phyloP scores from a whole-genome alignment of 306 rosid species.

The Cicer pinnatifidum region DNA sequence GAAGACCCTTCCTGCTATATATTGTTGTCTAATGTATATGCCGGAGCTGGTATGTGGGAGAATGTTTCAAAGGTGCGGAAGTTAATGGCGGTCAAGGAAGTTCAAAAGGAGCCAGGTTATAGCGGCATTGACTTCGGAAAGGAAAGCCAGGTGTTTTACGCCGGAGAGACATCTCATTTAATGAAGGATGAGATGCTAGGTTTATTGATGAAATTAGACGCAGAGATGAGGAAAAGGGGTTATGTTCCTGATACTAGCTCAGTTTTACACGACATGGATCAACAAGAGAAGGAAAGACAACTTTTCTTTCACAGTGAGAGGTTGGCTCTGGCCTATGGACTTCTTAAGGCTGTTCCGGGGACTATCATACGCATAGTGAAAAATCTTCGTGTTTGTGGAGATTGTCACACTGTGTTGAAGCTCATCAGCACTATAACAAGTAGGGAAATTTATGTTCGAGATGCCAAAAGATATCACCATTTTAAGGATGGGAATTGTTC shows the following conservation, averaged over 20 bases:
- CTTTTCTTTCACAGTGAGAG: slow-evolving; percentile 92
- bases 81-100: slow-evolving; percentile 69
- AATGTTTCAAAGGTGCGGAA: slow-evolving; percentile 73
- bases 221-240: slow-evolving; percentile 78
- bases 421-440: slow-evolving; percentile 63
- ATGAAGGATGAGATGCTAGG: slow-evolving; percentile 70
- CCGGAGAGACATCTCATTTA: slow-evolving; percentile 80
- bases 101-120: slow-evolving; percentile 81
- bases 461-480: slow-evolving; percentile 80
- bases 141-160: slow-evolving; percentile 77
- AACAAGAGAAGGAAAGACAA: slow-evolving; percentile 82
- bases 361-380: slow-evolving; percentile 73
- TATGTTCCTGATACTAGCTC: slow-evolving; percentile 81
- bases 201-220: slow-evolving; percentile 65
- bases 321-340: slow-evolving; percentile 81
- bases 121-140: slow-evolving; percentile 72
- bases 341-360: slow-evolving; percentile 72
- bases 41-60: slow-evolving; percentile 73
- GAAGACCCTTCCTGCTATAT: slow-evolving; percentile 76
- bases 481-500: slow-evolving; percentile 77
- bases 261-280: slow-evolving; percentile 85
- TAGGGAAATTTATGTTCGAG: slow-evolving; percentile 82
- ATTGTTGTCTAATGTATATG: slow-evolving; percentile 74
- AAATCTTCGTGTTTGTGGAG: slow-evolving; percentile 87
- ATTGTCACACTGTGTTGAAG: slow-evolving; percentile 85